phyloP scores from a whole-genome alignment of 2,329 filamentous ascomycete genomes.

The Colletotrichum abscissum region DNA sequence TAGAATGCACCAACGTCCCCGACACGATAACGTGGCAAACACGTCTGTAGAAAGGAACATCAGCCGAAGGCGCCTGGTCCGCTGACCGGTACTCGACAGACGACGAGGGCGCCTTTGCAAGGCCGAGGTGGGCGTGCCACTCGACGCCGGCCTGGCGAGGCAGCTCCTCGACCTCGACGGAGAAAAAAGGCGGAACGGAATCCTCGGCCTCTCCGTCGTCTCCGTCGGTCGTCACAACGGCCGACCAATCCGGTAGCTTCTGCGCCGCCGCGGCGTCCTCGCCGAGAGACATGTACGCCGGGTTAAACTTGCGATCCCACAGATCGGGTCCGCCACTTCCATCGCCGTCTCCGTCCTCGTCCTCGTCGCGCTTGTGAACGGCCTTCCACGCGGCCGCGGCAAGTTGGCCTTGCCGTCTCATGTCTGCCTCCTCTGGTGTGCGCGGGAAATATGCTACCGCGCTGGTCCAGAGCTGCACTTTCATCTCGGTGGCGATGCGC shows the following conservation, averaged over 20 bases:
- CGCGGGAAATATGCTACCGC: conserved; percentile 79
- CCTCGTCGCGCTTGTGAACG: conserved; percentile 55
- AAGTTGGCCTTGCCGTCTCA: conserved; percentile 51
- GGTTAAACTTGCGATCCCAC: conserved; percentile 74
- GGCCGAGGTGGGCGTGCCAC: conserved; percentile 80
- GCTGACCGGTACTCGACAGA: conserved; percentile 21
- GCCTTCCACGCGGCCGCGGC: conserved; percentile 60
- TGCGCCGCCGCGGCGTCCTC: conserved; percentile 39
- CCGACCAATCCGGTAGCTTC: conserved; percentile 63
- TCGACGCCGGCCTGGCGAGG: conserved; percentile 82
- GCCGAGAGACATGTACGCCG: conserved; percentile 56
- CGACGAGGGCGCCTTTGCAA: conserved; percentile 48
- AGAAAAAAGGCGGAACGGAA: conserved; percentile 74
- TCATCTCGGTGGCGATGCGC: conserved; percentile 80
- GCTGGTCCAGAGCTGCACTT: conserved; percentile 79
- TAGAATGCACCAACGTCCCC: conserved; percentile 22
- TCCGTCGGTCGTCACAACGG: conserved; percentile 50
- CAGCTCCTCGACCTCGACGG: conserved; percentile 80
- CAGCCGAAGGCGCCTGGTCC: not conserved
- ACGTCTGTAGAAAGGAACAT: conserved; percentile 5
- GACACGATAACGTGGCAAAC: conserved; percentile 21
- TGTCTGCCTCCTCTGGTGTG: conserved; percentile 41
- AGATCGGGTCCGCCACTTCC: conserved; percentile 67
- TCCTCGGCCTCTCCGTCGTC: conserved; percentile 37
- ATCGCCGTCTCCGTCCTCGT: conserved; percentile 56